A percentile compares a stretch with the other conserved stretches of the same genome.
Conservation (phyloP, 345 rosid genomes). For the Camelina laxa region DNA sequence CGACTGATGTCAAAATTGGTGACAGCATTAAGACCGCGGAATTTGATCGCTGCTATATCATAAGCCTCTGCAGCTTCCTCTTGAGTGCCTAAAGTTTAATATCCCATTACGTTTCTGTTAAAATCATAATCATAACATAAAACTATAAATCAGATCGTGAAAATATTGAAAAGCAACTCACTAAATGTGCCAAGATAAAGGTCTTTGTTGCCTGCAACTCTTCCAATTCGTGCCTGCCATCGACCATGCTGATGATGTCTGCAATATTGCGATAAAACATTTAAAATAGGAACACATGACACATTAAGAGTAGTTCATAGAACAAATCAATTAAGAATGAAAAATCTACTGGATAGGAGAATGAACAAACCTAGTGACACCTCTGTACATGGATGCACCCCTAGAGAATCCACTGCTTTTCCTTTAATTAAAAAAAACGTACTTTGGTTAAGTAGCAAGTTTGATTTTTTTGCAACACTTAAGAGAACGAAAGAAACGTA, state of each 20-base stretch:
- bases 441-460: neutral
- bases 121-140: neutral
- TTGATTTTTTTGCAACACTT: neutral
- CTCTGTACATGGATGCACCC: conserved; percentile 97
- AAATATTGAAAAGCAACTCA: conserved; percentile 46
- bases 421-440: conserved; percentile 42
- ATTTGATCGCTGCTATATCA: conserved; percentile 95
- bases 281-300: neutral
- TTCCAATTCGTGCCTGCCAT: conserved; percentile 97
- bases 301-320: neutral
- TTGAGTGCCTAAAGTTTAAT: conserved; percentile 64
- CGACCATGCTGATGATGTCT: conserved; percentile 99
- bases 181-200: conserved; percentile 97
- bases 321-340: no score
- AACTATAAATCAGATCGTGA: neutral
- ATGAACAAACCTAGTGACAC: conserved; percentile 77
- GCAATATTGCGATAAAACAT: neutral
- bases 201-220: conserved; percentile 98
- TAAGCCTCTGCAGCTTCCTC: conserved; percentile 99
- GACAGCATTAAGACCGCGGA: conserved; percentile 87
- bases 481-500: neutral
- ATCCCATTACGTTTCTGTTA: neutral
- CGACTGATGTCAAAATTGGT: conserved; percentile 95
- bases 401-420: conserved; percentile 98
- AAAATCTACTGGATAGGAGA: neutral